Conservation (phyloP, 2,329 filamentous ascomycete genomes). For the Botrytis aclada region DNA sequence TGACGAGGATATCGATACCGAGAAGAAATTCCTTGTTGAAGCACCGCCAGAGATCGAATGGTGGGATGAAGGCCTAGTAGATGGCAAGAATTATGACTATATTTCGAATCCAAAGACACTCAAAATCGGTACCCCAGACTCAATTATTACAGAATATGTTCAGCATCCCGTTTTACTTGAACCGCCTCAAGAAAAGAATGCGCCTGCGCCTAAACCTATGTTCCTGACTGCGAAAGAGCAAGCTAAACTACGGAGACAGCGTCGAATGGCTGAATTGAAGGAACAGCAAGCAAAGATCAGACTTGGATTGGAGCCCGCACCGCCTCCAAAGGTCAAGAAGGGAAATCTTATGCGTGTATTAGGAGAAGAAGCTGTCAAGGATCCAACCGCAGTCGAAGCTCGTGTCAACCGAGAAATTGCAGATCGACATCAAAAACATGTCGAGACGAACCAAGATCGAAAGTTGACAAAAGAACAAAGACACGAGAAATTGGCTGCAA, state of each 20-base stretch:
- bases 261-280: constrained; percentile 88
- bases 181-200: constrained; percentile 83
- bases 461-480: constrained; percentile 86
- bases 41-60: constrained; percentile 87
- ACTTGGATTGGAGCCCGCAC: constrained; percentile 82
- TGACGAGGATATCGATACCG: constrained; percentile 83
- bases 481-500: constrained; percentile 74
- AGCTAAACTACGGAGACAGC: constrained; percentile 83
- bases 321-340: constrained; percentile 94
- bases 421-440: constrained; percentile 76
- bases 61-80: constrained; percentile 91
- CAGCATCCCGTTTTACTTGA: constrained; percentile 91
- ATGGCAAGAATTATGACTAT: constrained; percentile 69
- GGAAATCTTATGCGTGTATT: constrained; percentile 96
- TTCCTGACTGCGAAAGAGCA: constrained; percentile 89
- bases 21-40: constrained; percentile 85
- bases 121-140: constrained; percentile 75
- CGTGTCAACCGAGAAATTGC: constrained; percentile 90
- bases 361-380: constrained; percentile 82
- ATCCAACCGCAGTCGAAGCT: constrained; percentile 94
- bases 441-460: constrained; percentile 75
- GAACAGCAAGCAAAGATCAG: constrained; percentile 96
- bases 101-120: constrained; percentile 63
- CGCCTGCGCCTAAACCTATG: constrained; percentile 80
- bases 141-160: constrained; percentile 84